A percentile compares a stretch with the other conserved stretches of the same genome.
Conservation (phyloP, 371 early-diverging fungal genomes). For the Mucor circinelloides region DNA sequence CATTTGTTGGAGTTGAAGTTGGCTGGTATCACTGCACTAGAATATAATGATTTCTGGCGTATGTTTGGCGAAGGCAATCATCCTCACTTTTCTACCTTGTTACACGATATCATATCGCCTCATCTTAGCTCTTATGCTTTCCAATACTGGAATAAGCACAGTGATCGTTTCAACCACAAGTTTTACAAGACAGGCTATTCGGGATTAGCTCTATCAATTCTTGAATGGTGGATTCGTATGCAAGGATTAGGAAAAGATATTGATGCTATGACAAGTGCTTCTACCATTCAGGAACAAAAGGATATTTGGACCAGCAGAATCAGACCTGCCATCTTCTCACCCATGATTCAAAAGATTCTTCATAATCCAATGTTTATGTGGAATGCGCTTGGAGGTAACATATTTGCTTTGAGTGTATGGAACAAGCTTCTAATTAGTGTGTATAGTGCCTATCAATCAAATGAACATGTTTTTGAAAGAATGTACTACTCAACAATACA, state of each 20-base stretch:
- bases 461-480: slow-evolving; percentile 85
- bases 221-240: slow-evolving; percentile 66
- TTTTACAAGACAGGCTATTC: slow-evolving; percentile 87
- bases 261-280: slow-evolving; percentile 60
- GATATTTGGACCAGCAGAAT: slow-evolving; percentile 67
- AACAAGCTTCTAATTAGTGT: neutral
- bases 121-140: slow-evolving; percentile 74
- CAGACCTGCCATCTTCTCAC: slow-evolving; percentile 66
- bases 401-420: neutral
- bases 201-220: slow-evolving; percentile 73
- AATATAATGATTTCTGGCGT: slow-evolving; percentile 74
- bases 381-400: slow-evolving; percentile 76
- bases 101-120: slow-evolving; percentile 74
- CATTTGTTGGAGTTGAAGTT: slow-evolving; percentile 85
- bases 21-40: slow-evolving; percentile 64
- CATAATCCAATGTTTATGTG: slow-evolving; percentile 85
- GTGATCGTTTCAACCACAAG: slow-evolving; percentile 58
- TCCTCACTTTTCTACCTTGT: slow-evolving; percentile 58
- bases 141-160: slow-evolving; percentile 79
- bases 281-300: slow-evolving; percentile 63
- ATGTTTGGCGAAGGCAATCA: slow-evolving; percentile 82
- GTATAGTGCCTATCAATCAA: slow-evolving; percentile 80
- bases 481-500: slow-evolving; percentile 77
- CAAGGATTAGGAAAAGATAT: slow-evolving; percentile 63
- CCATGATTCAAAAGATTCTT: slow-evolving; percentile 63